Evolutionary conservation across 2,329 filamentous ascomycete species (phyloP), one percentile per base, ranked within the genome.

Genomic region (Didymella segeticola): DNA sequence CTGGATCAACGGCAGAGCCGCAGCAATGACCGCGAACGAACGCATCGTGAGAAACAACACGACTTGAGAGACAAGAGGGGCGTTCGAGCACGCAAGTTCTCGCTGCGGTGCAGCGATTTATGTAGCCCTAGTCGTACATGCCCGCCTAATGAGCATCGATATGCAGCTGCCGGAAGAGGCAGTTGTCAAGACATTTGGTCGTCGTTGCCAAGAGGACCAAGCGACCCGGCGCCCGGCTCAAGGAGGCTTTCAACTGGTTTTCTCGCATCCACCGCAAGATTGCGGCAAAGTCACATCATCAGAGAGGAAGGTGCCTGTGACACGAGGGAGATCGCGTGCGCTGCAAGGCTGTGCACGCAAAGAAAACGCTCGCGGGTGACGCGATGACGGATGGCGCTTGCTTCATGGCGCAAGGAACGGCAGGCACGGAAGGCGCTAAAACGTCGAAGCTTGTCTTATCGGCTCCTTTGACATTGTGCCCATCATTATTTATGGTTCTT

Each of bases 131-230:
- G 65, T 53, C 36, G 52, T 46, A 57, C 60, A 62, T 61, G 55
- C 61, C 47, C 50, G 38, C 43, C 61, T 56, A 62, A 66, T 50
- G 63, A 57, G 62, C 53, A 58, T 49, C 54, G 57, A 59, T 61
- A 64, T 46, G 49, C 58, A 71, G 63, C 63, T 74, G 63, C 71
- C 71, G 42, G 43, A 69, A 72, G 30, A 53, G 69, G 71, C 60
- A 74, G 71, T 70, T 70, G 68, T 62, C 65, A 69, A 71, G 67
- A 58, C 60, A 53, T 47, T 56, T 58, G 59, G 58, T 50, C 58
- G 64, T 61, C 47, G 30, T 49, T 53, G 70, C 71, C 70, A 73
- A 71, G 68, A 43, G 39, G 15, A 43, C 64, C 60, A 68, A 72
- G 66, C 52, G 58, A 62, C 66, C 68, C 59, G 55, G 47, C 53